phyloP scores from a whole-genome alignment of 2,329 filamentous ascomycete genomes.

The Aureobasidium pullulans region DNA sequence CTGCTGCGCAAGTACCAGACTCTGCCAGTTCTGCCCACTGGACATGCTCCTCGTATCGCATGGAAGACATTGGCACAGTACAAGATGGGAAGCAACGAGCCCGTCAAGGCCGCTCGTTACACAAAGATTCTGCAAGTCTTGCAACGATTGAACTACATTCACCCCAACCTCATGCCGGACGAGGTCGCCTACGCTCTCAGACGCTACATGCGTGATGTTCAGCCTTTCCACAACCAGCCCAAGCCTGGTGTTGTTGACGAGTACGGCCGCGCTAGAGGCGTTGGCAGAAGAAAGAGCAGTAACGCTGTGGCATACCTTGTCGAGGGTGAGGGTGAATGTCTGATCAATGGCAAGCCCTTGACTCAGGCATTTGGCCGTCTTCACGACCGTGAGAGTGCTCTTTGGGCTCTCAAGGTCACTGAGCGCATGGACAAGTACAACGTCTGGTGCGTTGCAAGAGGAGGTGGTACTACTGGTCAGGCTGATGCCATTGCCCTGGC shows the following conservation, averaged over 20 bases:
- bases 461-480: slow-evolving; percentile 89
- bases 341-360: slow-evolving; percentile 85
- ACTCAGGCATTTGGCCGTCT: slow-evolving; percentile 74
- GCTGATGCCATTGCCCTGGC: slow-evolving; percentile 90
- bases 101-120: slow-evolving; percentile 70
- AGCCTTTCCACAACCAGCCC: slow-evolving; percentile 58
- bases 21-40: slow-evolving; percentile 60
- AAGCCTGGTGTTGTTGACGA: slow-evolving; percentile 63
- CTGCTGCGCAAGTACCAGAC: slow-evolving; percentile 65
- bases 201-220: slow-evolving; percentile 66
- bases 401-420: slow-evolving; percentile 83
- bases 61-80: slow-evolving; percentile 79
- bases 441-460: slow-evolving; percentile 75
- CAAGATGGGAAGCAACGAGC: slow-evolving; percentile 62
- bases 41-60: slow-evolving; percentile 63
- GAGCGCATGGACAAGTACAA: slow-evolving; percentile 92
- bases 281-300: slow-evolving; percentile 82
- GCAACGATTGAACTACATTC: slow-evolving; percentile 76
- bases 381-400: slow-evolving; percentile 87
- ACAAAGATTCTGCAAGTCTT: slow-evolving; percentile 67
- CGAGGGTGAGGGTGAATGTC: slow-evolving; percentile 82
- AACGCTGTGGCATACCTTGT: slow-evolving; percentile 80
- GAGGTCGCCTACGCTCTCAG: slow-evolving; percentile 60
- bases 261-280: slow-evolving; percentile 69
- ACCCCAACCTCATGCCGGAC: slow-evolving; percentile 65